Conservation (phyloP, 2,329 filamentous ascomycete genomes). For the Cladosporium oxysporum region DNA sequence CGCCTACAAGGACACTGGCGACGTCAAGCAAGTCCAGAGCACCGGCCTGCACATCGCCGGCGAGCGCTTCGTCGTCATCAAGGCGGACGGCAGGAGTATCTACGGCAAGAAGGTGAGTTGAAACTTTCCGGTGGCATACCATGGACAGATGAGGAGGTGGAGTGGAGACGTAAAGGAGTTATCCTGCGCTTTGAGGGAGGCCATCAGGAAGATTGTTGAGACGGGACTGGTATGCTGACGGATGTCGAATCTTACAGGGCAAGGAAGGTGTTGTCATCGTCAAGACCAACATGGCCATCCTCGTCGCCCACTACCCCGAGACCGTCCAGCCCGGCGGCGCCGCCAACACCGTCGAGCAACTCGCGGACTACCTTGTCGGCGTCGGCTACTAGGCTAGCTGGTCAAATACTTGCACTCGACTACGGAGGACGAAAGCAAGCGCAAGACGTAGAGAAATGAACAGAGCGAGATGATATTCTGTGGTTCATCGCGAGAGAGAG, state of each 20-base stretch:
- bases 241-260: conserved; percentile 54
- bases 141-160: not conserved
- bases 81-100: conserved; percentile 73
- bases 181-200: not conserved
- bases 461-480: not conserved
- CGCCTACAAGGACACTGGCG: conserved; percentile 55
- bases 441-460: not conserved
- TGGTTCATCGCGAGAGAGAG: not conserved
- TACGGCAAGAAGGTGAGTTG: conserved; percentile 79
- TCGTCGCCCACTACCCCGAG: conserved; percentile 85
- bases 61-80: conserved; percentile 76
- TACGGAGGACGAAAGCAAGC: not conserved
- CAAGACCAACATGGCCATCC: conserved; percentile 86
- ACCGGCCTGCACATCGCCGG: conserved; percentile 76
- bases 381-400: conserved; percentile 63
- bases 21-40: conserved; percentile 64
- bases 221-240: not conserved
- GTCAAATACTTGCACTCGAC: not conserved
- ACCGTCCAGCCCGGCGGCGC: conserved; percentile 71
- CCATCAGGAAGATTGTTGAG: not conserved
- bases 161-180: not conserved
- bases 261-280: conserved; percentile 78
- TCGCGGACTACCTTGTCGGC: conserved; percentile 84
- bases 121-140: too few species aligned
- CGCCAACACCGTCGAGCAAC: conserved; percentile 74